phyloP scores from a whole-genome alignment of 2,329 filamentous ascomycete species.

The Aureobasidium namibiae region DNA sequence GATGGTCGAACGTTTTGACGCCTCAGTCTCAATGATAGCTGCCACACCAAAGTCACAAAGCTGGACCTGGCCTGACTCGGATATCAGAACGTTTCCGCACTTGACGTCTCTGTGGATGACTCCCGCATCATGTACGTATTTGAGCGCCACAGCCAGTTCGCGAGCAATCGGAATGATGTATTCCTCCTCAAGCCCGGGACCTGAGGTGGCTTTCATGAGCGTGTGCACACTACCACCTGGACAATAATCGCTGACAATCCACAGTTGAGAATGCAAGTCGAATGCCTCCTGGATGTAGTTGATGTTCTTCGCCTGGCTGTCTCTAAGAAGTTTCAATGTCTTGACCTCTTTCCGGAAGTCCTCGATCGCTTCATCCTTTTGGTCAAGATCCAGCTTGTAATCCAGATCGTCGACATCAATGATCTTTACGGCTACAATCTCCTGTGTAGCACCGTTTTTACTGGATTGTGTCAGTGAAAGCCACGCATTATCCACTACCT shows the following conservation, averaged over 20 bases:
- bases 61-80: constrained; percentile 67
- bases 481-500: background rate
- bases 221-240: constrained; percentile 72
- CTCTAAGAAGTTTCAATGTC: constrained; percentile 63
- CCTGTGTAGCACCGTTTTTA: constrained; percentile 31
- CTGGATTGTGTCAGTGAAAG: constrained; percentile 20
- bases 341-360: constrained; percentile 55
- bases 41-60: constrained; percentile 81
- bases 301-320: constrained; percentile 68
- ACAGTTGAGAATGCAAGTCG: constrained; percentile 69
- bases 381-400: constrained; percentile 51
- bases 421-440: constrained; percentile 69
- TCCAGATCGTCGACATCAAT: constrained; percentile 77
- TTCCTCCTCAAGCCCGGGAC: constrained; percentile 45
- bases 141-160: constrained; percentile 53
- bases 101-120: constrained; percentile 60
- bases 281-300: constrained; percentile 75
- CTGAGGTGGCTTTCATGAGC: constrained; percentile 43
- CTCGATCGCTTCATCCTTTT: constrained; percentile 53
- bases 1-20: constrained; percentile 70
- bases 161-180: constrained; percentile 57
- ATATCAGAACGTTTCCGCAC: constrained; percentile 70
- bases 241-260: constrained; percentile 84
- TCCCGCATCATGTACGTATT: constrained; percentile 56
- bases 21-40: constrained; percentile 65